Base-by-base conservation (phyloP, 495 filamentous ascomycete species). In the Lophiostoma macrostomum region DNA sequence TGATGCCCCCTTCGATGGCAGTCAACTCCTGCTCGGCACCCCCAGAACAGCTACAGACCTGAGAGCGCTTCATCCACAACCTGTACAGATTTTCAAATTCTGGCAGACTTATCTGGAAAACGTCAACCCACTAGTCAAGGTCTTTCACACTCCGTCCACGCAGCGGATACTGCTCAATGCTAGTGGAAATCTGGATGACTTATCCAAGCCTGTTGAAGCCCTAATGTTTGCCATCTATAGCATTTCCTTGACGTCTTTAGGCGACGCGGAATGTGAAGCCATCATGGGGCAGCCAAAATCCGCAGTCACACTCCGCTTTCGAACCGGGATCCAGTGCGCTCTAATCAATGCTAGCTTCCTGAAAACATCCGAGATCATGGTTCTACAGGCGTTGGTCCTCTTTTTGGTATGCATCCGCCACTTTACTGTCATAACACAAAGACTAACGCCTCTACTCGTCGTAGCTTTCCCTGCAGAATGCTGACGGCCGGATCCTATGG, bases 81-180 rank as follows among this genome's bases (percentile, higher is more conserved):
- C 57, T 5, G 47, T 58, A 23, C 64, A 66, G 22, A 58, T 67
- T n/a, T 57, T 67, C 36, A 72, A 75, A 41, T 65, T 90, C 5
- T 89, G 85, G 85, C 83, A 88, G 79, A 41, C 25, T 6, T 62
- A 57, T 23, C 29, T 62, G 1, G 35, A 46, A 27, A 62, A 62
- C 23, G 39, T 87, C 53, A 82, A 87, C 65, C 85, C 85, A 0
- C 61, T 89, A 35, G 77, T 76, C 34, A 89, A 87, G 63, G 66
- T 87, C n/a, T 73, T 87, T 47, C 85, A 89, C 66, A 77, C 76
- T 0, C 85, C 84, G 3, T 82, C 80, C 3, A 52, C 83, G 34
- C 77, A 82, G 55, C 74, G 74, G n/a, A 60, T 67, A 7, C 55
- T 81, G 1, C 69, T 74, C 16, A 71, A 78, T 36, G 74, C 66